Percentiles rank a stretch among this genome's conserved stretches.
Evolutionary conservation across 441 rosid genomes (phyloP).

Genomic region (Erysimum cheiri): DNA sequence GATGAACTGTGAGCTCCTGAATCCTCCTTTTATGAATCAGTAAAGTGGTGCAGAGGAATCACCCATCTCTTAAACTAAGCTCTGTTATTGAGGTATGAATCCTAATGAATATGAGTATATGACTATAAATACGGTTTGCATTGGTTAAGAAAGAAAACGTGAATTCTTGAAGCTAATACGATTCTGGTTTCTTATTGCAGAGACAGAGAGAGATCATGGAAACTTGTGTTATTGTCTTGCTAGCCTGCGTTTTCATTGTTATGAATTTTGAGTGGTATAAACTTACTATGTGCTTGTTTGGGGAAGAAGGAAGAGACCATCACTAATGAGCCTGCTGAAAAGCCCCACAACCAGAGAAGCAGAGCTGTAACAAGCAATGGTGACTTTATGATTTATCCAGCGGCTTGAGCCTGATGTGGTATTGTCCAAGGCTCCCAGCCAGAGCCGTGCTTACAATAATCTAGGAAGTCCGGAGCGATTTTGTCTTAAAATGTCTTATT

Average conservation of each 20-base stretch:
- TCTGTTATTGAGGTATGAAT: conserved; percentile 24
- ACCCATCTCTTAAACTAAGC: not conserved
- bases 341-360: conserved; percentile 29
- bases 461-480: too few relatives aligned
- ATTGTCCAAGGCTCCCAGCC: too few relatives aligned
- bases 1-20: conserved; percentile 23
- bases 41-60: conserved; percentile 6
- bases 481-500: too few relatives aligned
- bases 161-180: not conserved
- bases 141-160: conserved; percentile 9
- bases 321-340: not conserved
- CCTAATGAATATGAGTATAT: too few relatives aligned
- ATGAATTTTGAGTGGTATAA: not conserved
- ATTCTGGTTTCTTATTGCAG: conserved; percentile 12
- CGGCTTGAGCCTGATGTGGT: not conserved
- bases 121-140: conserved; percentile 22
- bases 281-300: not conserved
- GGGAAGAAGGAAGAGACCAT: conserved; percentile 2
- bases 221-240: not conserved
- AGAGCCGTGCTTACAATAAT: too few relatives aligned
- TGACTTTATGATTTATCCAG: conserved; percentile 23
- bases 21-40: not conserved
- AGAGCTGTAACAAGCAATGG: conserved; percentile 7
- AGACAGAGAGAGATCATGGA: conserved; percentile 27
- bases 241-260: not conserved